phyloP scores from a whole-genome alignment of 352 stramenopile species.

The Phytophthora ramorum region DNA sequence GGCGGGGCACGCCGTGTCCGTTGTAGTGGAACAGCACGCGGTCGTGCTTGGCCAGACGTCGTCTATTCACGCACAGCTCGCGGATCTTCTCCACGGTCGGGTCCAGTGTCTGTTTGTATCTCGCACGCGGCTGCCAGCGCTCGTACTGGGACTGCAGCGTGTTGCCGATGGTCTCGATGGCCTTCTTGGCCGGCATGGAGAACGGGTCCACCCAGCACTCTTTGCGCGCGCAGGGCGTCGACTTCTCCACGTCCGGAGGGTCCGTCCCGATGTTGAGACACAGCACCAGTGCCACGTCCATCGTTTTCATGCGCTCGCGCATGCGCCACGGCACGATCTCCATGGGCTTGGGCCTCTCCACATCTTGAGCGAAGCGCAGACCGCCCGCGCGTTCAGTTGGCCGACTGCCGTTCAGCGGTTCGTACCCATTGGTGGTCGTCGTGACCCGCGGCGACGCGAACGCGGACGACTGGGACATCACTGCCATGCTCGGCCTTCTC shows the following conservation, averaged over 20 bases:
- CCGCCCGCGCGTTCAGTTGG: slow-evolving; percentile 50
- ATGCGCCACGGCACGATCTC: slow-evolving; percentile 87
- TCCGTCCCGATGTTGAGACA: slow-evolving; percentile 99
- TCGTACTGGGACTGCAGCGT: slow-evolving; percentile 96
- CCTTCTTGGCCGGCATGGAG: slow-evolving; percentile 93
- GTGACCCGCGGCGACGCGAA: slow-evolving; percentile 28
- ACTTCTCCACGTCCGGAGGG: slow-evolving; percentile 97
- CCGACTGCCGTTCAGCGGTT: slow-evolving; percentile 11
- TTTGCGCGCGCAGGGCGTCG: slow-evolving; percentile 95
- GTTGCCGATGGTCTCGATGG: slow-evolving; percentile 96
- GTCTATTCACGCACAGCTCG: slow-evolving; percentile 93
- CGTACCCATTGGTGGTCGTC: slow-evolving; percentile 13
- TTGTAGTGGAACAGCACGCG: slow-evolving; percentile 99
- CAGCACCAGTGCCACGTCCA: slow-evolving; percentile 96
- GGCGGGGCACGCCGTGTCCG: slow-evolving; percentile 98
- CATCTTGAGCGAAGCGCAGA: slow-evolving; percentile 69
- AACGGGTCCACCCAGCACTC: slow-evolving; percentile 99
- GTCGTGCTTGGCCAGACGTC: slow-evolving; percentile 93
- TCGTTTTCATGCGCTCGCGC: slow-evolving; percentile 91
- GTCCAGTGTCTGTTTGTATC: slow-evolving; percentile 96
- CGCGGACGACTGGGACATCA: slow-evolving; percentile 33
- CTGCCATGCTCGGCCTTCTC: slow-evolving; percentile 25
- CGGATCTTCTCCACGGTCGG: slow-evolving; percentile 97
- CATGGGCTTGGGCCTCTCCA: slow-evolving; percentile 31
- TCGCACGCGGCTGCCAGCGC: slow-evolving; percentile 94